Evolutionary conservation across 1,284 basidiomycete species (phyloP), one percentile per base, ranked within the genome.

Genomic region (Waitea zeae): DNA sequence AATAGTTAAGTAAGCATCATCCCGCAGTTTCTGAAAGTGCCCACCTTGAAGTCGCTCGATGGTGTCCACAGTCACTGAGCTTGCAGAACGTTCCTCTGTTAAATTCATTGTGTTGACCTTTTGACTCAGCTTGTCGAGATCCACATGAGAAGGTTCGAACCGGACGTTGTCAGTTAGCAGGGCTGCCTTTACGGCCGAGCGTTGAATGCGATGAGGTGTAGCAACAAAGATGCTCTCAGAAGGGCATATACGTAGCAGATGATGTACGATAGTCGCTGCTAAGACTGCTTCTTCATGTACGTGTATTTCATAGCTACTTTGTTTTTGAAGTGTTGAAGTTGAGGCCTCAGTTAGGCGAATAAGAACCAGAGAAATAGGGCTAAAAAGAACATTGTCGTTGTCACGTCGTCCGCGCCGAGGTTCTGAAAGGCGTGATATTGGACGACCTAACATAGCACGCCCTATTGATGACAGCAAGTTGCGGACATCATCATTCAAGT

Each of bases 181-280:
- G 1, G 59, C 61, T 14, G 49, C 45, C 37, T 54, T 61, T 12
- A 65, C 64, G 4, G 61, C 62, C 40, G 62, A 58, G 12, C 64
- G 49, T 37, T 67, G 63, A 13, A 61, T 55, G 5, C 63, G 51
- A 46, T 65, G 62, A 3, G 64, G 63, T 4, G 61, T 61, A 3
- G 62, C 63, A 6, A 67, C 61, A 38, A 65, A 65, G 17, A 65
- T 59, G 33, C 59, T 55, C 30, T 64, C 61, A 6, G 49, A 41
- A 2, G 60, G 57, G 15, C 49, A 53, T 37, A 58, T 59, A 29
- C 46, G 46, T 38, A 44, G 51, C 17, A 65, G 43, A 2, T 49
- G 53, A 11, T 43, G 44, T 18, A 64, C 57, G 19, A 65, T 44
- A 2, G 58, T 49, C 7, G 61, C 62, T 4, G 61, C 59, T 13